These are phyloP conservation scores for Ceratocystis diversiconidia DNA, from an alignment of 2,329 filamentous ascomycete species.

Conservation along the genomic window DNA sequence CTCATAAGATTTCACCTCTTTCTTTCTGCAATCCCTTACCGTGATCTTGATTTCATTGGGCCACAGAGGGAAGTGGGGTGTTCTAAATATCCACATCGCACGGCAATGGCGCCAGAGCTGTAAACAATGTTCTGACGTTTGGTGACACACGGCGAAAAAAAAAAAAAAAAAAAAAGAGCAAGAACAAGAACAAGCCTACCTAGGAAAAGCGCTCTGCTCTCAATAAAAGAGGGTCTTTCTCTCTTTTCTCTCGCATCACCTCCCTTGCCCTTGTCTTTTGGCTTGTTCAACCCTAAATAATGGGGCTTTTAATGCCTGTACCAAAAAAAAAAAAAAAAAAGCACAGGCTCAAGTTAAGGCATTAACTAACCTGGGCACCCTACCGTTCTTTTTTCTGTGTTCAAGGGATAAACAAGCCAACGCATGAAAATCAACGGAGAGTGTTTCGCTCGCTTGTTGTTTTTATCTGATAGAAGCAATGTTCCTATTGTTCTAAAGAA, in stretches of 20 bases:
- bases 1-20: too few relatives aligned
- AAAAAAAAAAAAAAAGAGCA: background rate
- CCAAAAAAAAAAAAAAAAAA: too few relatives aligned
- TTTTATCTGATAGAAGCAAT: background rate
- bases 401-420: background rate
- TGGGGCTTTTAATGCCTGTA: background rate
- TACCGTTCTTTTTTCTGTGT: background rate
- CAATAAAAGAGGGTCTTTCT: background rate
- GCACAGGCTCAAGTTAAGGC: background rate
- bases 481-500: background rate
- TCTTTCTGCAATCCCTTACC: too few relatives aligned
- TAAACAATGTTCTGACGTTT: conserved; percentile 4
- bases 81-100: background rate
- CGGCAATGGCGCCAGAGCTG: background rate
- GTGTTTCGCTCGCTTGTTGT: too few relatives aligned
- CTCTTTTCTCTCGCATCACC: background rate
- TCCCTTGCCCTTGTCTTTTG: background rate
- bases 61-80: too few relatives aligned
- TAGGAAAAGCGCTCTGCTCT: too few relatives aligned
- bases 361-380: background rate
- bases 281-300: background rate
- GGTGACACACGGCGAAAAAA: background rate
- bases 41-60: too few relatives aligned
- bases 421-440: background rate
- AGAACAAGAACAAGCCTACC: background rate